Evolutionary conservation across 2,329 filamentous ascomycete genomes (phyloP).

Genomic region (Cytospora paraplurivora): DNA sequence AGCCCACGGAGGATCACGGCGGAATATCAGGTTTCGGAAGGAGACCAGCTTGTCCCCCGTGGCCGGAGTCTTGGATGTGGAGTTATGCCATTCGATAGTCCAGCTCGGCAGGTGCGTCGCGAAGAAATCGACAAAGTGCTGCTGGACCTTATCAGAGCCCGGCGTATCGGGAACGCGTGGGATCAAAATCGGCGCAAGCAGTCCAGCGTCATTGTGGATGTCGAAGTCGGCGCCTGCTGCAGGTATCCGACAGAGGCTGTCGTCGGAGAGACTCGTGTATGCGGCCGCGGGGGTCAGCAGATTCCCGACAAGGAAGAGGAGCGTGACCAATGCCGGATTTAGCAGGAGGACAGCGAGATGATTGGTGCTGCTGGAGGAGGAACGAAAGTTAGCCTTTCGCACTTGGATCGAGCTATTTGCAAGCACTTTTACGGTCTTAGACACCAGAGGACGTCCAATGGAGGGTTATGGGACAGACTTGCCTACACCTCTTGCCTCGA

Average conservation of each 20-base stretch:
- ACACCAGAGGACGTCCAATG: neutral
- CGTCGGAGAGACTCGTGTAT: conserved; percentile 35
- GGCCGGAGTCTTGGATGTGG: conserved; percentile 68
- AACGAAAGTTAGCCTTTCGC: neutral
- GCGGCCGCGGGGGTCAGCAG: conserved; percentile 25
- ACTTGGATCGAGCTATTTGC: neutral
- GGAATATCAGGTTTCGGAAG: conserved; percentile 77
- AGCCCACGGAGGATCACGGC: conserved; percentile 77
- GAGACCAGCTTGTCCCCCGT: conserved; percentile 65
- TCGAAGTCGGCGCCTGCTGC: conserved; percentile 68
- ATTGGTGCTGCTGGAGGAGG: neutral
- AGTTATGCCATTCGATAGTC: conserved; percentile 74
- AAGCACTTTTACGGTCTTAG: neutral
- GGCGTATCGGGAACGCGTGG: conserved; percentile 74
- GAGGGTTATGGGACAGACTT: conserved; percentile 1
- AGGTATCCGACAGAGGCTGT: conserved; percentile 50
- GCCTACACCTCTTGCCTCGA: neutral
- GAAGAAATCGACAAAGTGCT: conserved; percentile 76
- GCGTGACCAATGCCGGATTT: conserved; percentile 4
- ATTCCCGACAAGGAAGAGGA: conserved; percentile 20
- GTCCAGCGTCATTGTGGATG: conserved; percentile 59
- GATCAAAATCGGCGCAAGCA: conserved; percentile 76
- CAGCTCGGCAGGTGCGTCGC: conserved; percentile 66
- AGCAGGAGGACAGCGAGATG: neutral
- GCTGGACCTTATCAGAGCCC: conserved; percentile 65